Conservation (phyloP, 805 yeast genomes). For the Jamesozyma rosinii region DNA sequence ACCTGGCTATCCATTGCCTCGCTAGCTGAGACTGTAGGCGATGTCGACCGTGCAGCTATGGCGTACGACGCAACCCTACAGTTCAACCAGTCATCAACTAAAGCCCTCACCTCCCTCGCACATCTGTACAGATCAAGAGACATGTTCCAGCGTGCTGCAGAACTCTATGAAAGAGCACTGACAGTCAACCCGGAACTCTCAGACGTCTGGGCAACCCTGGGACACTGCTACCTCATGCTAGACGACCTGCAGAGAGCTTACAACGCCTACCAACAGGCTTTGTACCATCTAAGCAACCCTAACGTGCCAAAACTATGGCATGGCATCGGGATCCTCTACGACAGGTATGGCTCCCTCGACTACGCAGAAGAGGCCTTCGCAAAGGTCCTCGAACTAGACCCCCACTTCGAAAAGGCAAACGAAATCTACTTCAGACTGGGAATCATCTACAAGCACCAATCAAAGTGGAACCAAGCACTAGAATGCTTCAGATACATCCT, state of each 20-base stretch:
- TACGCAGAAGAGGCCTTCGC: constrained; percentile 98
- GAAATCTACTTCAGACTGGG: constrained; percentile 95
- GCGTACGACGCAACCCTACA: constrained; percentile 83
- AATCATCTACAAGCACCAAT: constrained; percentile 91
- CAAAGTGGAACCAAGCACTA: constrained; percentile 73
- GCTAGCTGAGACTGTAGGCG: constrained; percentile 81
- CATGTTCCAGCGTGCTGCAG: constrained; percentile 89
- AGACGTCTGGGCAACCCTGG: constrained; percentile 93
- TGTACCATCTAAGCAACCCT: constrained; percentile 82
- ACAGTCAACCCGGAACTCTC: constrained; percentile 79
- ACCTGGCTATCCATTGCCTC: constrained; percentile 88
- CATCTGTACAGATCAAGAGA: constrained; percentile 82
- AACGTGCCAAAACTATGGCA: constrained; percentile 97
- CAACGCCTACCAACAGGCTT: constrained; percentile 92
- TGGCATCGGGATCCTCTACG: constrained; percentile 94
- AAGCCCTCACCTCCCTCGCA: constrained; percentile 77
- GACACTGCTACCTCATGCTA: constrained; percentile 93
- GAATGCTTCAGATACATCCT: constrained; percentile 93
- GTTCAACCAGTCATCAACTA: constrained; percentile 77
- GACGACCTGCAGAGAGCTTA: constrained; percentile 94
- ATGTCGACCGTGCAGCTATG: constrained; percentile 77
- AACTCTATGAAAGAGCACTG: constrained; percentile 80
- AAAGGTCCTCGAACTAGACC: constrained; percentile 89
- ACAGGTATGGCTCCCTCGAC: constrained; percentile 89
- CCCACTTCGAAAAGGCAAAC: constrained; percentile 89